Conservation (phyloP, 2,329 filamentous ascomycete species). For the Aureobasidium namibiae region DNA sequence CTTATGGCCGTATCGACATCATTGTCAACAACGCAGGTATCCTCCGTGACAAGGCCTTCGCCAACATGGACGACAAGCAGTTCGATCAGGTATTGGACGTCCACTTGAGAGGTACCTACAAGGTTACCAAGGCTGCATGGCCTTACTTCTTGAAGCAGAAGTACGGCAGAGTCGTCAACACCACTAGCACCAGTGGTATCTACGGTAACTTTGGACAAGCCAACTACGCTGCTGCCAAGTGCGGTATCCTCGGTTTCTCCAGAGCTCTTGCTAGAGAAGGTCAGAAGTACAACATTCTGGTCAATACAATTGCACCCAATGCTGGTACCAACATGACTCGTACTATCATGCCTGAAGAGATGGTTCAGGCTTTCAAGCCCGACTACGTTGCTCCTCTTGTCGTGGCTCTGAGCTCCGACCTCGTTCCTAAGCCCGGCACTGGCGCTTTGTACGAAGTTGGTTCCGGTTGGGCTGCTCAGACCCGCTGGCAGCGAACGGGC, state of each 20-base stretch:
- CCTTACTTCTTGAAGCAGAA: slow-evolving; percentile 97
- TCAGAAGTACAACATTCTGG: slow-evolving; percentile 92
- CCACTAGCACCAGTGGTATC: slow-evolving; percentile 91
- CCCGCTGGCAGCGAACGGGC: slow-evolving; percentile 87
- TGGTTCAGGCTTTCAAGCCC: slow-evolving; percentile 98
- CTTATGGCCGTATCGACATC: slow-evolving; percentile 88
- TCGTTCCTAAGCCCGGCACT: slow-evolving; percentile 72
- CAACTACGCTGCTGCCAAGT: slow-evolving; percentile 72
- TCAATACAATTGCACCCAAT: slow-evolving; percentile 97
- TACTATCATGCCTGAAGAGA: slow-evolving; percentile 89
- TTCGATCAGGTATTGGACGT: slow-evolving; percentile 92
- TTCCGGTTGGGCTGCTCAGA: slow-evolving; percentile 85
- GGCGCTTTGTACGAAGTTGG: slow-evolving; percentile 91
- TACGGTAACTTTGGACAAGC: slow-evolving; percentile 99
- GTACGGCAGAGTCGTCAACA: slow-evolving; percentile 95
- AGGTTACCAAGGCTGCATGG: slow-evolving; percentile 95
- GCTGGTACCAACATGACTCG: slow-evolving; percentile 93
- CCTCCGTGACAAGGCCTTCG: slow-evolving; percentile 93
- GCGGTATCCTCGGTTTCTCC: slow-evolving; percentile 88
- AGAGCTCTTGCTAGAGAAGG: slow-evolving; percentile 88
- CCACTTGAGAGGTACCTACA: slow-evolving; percentile 90
- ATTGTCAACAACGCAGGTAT: slow-evolving; percentile 98
- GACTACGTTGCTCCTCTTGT: slow-evolving; percentile 96
- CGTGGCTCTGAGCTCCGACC: slow-evolving; percentile 76
- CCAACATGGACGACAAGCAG: slow-evolving; percentile 90